Base-by-base conservation (phyloP, 495 filamentous ascomycete genomes). In the Paragyromitra xinjiangensis region DNA sequence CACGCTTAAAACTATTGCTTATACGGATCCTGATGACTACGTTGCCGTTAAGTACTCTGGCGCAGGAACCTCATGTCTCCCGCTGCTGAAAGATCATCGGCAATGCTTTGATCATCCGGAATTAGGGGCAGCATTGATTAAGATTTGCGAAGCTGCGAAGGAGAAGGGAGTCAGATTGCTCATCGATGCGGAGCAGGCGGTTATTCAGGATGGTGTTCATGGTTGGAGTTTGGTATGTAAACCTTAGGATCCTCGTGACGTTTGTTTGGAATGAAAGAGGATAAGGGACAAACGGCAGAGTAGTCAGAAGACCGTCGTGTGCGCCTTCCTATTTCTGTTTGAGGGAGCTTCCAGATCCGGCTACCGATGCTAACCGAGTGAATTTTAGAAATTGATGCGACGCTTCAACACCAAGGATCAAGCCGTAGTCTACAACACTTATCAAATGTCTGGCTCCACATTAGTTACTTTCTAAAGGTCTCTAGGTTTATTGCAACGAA, bases 31-130 rank as follows among this genome's bases (percentile, higher is more conserved):
- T 6, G 92, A 92, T 6, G 94, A 97, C 80, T 97, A 94, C 81
- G 90, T 97, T 40, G 94, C 92, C 1, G 83, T 97, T 68, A 98
- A 98, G 87, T 91, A 85, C 81, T 94, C 92, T 22, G 95, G 95
- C n/a, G 94, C 94, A 74, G 95, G 95, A 0, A n/a, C 37, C 6
- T 68, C 75, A 12, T 64, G 55, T 44, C 53, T 83, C 24, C 64
- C 74, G 12, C n/a, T 83, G 1, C 50, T 83, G n/a, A 50, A 42
- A 19, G 50, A 66, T 24, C 59, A 51, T 11, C 62, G 37, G 59
- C 69, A 70, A 22, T 81, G 73, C 37, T 81, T 64, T 50, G 67
- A 68, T 12, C 58, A 55, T 0, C 86, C 86, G 11, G 85, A 86
- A 16, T 89, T 98, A 78, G 88, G 87, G 37, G 81, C 86, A 12